Percentiles rank a stretch among this genome's conserved stretches.
Evolutionary conservation across 106 monocot genomes (phyloP).

Genomic region (Iris macrosiphon): DNA sequence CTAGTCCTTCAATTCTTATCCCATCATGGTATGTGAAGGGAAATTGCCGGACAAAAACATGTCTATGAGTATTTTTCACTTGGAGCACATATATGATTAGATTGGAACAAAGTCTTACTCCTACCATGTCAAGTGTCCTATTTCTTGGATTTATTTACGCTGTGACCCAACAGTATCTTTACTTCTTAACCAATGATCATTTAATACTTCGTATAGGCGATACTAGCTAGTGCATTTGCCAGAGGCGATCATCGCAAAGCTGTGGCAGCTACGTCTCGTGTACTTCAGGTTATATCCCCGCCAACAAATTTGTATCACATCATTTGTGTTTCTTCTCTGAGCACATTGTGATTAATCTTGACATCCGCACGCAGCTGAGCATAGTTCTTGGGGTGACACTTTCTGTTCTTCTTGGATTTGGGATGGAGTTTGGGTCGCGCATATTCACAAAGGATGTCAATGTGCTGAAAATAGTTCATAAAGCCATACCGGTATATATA

Average conservation of each 20-base stretch:
- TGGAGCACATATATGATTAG: too few species aligned
- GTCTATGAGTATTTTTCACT: too few species aligned
- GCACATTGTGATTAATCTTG: neutral
- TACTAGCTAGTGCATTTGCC: constrained; percentile 74
- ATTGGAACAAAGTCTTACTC: too few species aligned
- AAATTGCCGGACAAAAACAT: too few species aligned
- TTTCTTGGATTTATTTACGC: too few species aligned
- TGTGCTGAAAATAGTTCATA: constrained; percentile 56
- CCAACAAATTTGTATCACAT: neutral
- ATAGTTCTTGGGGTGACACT: constrained; percentile 63
- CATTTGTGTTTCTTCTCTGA: neutral
- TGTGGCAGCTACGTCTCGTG: constrained; percentile 44
- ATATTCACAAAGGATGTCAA: constrained; percentile 61
- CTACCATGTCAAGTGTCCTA: too few species aligned
- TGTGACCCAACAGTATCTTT: too few species aligned
- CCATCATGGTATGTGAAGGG: neutral
- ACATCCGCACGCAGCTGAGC: constrained; percentile 48
- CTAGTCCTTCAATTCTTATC: neutral
- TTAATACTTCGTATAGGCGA: constrained; percentile 35
- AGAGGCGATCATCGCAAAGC: constrained; percentile 50
- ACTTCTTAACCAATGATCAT: too few species aligned
- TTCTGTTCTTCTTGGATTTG: constrained; percentile 49
- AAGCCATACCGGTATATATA: constrained; percentile 49
- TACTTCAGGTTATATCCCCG: constrained; percentile 49
- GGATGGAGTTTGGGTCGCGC: constrained; percentile 51